Evolutionary conservation across 2,329 filamentous ascomycete genomes (phyloP).

Genomic region (Alternaria sp.): DNA sequence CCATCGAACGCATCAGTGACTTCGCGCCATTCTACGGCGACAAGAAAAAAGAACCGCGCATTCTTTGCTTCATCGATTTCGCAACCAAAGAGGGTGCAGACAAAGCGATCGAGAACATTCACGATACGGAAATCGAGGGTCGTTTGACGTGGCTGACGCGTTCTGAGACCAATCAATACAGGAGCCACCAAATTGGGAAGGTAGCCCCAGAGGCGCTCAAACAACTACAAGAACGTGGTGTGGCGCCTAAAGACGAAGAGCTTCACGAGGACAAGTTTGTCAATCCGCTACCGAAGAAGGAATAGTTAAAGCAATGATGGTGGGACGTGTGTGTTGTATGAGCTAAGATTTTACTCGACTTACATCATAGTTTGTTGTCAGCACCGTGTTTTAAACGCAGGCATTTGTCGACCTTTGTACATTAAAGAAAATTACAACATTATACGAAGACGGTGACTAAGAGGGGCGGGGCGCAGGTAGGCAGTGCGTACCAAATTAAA

Average conservation of each 20-base stretch:
- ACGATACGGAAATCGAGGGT: conserved; percentile 23
- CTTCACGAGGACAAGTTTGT: conserved; percentile 20
- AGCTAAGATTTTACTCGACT: background rate
- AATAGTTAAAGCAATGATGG: background rate
- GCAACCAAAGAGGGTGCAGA: conserved; percentile 31
- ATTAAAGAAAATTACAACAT: background rate
- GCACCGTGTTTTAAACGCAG: background rate
- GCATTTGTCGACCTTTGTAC: background rate
- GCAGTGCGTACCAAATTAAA: background rate
- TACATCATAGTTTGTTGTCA: background rate
- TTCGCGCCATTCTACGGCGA: conserved; percentile 15
- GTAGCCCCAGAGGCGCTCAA: conserved; percentile 14
- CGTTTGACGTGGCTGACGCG: conserved; percentile 8
- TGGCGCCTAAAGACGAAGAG: conserved; percentile 11
- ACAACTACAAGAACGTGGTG: conserved; percentile 23
- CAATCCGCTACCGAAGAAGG: conserved; percentile 8
- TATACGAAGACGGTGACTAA: background rate
- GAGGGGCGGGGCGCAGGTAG: background rate
- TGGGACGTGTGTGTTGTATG: background rate
- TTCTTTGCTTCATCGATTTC: conserved; percentile 31
- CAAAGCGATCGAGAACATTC: conserved; percentile 16
- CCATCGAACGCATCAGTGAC: conserved; percentile 19
- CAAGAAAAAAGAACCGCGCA: conserved; percentile 7
- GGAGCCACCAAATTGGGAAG: conserved; percentile 23
- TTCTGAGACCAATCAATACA: conserved; percentile 6